These are phyloP conservation scores for Sporothrix luriei DNA, from an alignment of 2,329 filamentous ascomycete genomes.

Conservation along the genomic window DNA sequence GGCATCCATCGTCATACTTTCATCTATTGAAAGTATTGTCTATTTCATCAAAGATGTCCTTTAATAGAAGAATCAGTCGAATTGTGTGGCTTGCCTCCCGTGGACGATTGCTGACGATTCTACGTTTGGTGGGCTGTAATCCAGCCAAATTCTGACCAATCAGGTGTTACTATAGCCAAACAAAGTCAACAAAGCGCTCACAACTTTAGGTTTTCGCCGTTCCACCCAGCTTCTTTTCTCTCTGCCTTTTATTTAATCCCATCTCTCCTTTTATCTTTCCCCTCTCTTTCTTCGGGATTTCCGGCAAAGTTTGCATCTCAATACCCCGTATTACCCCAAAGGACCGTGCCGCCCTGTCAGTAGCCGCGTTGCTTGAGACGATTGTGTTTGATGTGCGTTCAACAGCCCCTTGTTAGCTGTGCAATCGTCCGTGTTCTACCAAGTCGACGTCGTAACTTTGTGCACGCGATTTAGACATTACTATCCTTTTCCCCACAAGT, in stretches of 20 bases:
- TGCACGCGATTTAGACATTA: background rate
- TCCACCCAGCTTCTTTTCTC: background rate
- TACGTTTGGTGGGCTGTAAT: background rate
- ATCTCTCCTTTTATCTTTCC: background rate
- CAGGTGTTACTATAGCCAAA: constrained; percentile 29
- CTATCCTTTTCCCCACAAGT: background rate
- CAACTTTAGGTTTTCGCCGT: background rate
- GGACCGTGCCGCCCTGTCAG: constrained; percentile 17
- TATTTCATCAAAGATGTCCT: background rate
- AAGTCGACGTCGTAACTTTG: background rate
- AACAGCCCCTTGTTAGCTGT: constrained; percentile 20
- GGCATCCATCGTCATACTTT: too few species aligned
- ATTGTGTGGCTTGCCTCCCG: background rate
- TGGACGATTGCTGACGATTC: constrained; percentile 4
- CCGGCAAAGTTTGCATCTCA: constrained; percentile 5
- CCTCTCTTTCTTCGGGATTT: background rate
- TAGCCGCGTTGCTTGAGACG: constrained; percentile 29
- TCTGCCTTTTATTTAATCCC: background rate
- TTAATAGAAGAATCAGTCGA: background rate
- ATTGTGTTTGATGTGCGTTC: constrained; percentile 32
- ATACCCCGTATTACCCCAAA: background rate
- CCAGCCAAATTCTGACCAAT: constrained; percentile 26
- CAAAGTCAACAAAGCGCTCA: constrained; percentile 28
- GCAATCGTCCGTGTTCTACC: background rate
- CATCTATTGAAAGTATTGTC: background rate